Base-by-base conservation (phyloP, 148 eudicot genomes). In the Nepenthes gracilis region DNA sequence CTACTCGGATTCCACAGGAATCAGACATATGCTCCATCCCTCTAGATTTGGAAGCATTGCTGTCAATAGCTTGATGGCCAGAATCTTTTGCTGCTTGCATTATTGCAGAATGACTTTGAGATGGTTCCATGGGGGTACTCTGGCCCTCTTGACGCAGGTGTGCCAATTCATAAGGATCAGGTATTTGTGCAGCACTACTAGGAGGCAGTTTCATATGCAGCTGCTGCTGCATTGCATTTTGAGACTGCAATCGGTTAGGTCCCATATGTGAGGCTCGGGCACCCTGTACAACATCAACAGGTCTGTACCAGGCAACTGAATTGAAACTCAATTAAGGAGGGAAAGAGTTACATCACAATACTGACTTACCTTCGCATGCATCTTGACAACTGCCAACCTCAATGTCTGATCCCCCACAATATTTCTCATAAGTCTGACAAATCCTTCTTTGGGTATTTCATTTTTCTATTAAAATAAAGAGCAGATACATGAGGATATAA, bases 351-450 rank as follows among this genome's bases (percentile, higher is more conserved):
- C 47, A 49, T 2, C 59, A 5, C 37, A 61, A 58, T 64, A 38
- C 47, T 5, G 45, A 43, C 66, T 71, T 65, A 84, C 96, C 84
- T 93, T 84, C 14, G 78, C 72, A 54, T 88, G 92, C 75, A 89
- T 75, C 64, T 84, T 86, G 57, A 68, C 78, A 50, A 89, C 81
- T 47, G 99, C 96, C 86, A 86, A 69, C 70, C 81, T 86, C 47
- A 93, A 77, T 95, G 89, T 88, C 64, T 88, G 89, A 72, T 93
- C 99, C 61, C 99, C 99, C 12, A 93, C 89, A 75, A 84, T 74
- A 68, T 43, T 52, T 73, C 86, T 82, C 96, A 93, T 88, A 58
- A 65, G 82, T 63, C 85, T 65, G 48, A 93, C 84, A 83, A 93
- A 93, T 54, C 67, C 80, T 2, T 82, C 85, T 78, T 93, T 93